Evolutionary conservation across 768 basidiomycete species (phyloP).

Genomic region (Serendipita sp.): DNA sequence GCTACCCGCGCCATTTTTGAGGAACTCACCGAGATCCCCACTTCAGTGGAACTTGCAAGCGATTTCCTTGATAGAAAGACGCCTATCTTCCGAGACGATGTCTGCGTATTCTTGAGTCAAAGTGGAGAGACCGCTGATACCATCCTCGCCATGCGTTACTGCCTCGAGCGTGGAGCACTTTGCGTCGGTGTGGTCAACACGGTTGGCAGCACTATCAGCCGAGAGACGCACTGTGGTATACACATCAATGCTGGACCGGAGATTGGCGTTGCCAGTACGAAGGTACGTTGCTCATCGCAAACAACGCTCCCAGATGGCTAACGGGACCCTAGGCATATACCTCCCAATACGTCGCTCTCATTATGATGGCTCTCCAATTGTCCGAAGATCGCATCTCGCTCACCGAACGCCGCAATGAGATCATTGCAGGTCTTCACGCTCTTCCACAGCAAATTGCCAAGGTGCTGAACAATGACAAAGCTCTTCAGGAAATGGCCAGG

Average conservation of each 20-base stretch:
- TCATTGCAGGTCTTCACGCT: constrained; percentile 85
- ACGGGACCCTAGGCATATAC: constrained; percentile 62
- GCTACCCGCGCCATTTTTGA: constrained; percentile 97
- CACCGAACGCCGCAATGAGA: constrained; percentile 74
- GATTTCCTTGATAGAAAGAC: constrained; percentile 99
- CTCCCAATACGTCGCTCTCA: constrained; percentile 92
- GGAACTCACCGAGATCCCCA: constrained; percentile 96
- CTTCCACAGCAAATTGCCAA: constrained; percentile 79
- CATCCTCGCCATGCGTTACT: constrained; percentile 90
- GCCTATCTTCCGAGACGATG: constrained; percentile 97
- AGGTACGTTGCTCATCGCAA: constrained; percentile 31
- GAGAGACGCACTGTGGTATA: constrained; percentile 97
- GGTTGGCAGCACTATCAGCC: constrained; percentile 92
- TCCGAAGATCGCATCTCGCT: constrained; percentile 95
- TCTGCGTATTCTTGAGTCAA: constrained; percentile 91
- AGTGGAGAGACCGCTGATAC: constrained; percentile 99
- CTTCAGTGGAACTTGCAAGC: constrained; percentile 89
- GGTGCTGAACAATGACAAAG: constrained; percentile 64
- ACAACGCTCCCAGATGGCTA: not conserved
- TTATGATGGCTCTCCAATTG: constrained; percentile 97
- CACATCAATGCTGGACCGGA: constrained; percentile 99
- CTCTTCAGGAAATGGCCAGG: constrained; percentile 68
- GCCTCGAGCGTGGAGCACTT: constrained; percentile 88
- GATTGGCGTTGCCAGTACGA: constrained; percentile 98
- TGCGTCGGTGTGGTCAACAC: constrained; percentile 98